phyloP scores from a whole-genome alignment of 2,329 filamentous ascomycete genomes.

The Penicillium sp. region DNA sequence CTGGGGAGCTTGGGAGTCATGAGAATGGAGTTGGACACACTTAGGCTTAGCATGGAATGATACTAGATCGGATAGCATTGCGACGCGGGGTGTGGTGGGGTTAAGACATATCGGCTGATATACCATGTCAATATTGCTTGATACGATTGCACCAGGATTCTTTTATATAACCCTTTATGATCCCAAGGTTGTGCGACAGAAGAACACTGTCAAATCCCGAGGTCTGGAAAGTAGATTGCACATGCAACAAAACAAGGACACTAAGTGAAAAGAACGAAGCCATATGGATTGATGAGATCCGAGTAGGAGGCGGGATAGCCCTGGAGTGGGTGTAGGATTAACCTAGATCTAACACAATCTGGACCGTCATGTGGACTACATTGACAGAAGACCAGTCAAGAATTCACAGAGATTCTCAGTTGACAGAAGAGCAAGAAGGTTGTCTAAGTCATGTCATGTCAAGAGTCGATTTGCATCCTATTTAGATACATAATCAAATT shows the following conservation, averaged over 20 bases:
- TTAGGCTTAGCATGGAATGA: neutral
- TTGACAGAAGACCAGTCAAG: neutral
- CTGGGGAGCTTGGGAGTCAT: constrained; percentile 1
- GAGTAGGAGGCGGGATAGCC: neutral
- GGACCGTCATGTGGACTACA: neutral
- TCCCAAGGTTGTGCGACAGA: no score
- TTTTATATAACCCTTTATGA: no score
- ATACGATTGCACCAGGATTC: neutral
- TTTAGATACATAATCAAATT: constrained; percentile 45
- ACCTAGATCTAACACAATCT: neutral
- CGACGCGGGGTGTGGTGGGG: neutral
- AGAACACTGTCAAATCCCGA: no score
- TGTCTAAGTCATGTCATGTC: constrained; percentile 38
- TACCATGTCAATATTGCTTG: neutral
- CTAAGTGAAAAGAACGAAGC: no score
- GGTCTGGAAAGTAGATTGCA: no score
- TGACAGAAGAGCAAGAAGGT: constrained; percentile 8
- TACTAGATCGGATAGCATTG: neutral
- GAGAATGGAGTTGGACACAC: neutral
- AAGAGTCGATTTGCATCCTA: constrained; percentile 43
- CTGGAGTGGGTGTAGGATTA: neutral
- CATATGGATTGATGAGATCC: no score
- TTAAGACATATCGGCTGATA: neutral
- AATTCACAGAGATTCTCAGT: neutral
- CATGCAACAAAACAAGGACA: no score